phyloP scores from a whole-genome alignment of 805 yeast genomes.

The Barnettozyma salicaria region DNA sequence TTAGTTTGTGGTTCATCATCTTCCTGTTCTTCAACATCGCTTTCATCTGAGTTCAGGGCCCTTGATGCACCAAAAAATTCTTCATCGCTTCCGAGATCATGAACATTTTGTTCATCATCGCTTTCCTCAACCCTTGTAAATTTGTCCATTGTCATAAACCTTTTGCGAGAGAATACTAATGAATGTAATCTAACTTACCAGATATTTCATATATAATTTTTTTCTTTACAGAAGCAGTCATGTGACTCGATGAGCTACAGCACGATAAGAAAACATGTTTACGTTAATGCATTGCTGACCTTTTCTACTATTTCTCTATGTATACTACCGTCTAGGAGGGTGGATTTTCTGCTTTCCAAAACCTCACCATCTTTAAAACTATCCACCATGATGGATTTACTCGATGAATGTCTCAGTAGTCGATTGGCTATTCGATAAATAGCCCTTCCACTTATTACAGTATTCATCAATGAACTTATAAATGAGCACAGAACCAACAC shows the following conservation, averaged over 20 bases:
- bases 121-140: conserved; percentile 13
- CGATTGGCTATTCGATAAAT: conserved; percentile 7
- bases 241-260: too few species aligned
- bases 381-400: too few species aligned
- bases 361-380: too few species aligned
- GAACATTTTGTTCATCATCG: conserved; percentile 11
- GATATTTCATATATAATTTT: too few species aligned
- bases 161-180: too few species aligned
- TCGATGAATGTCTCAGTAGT: not conserved
- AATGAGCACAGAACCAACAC: not conserved
- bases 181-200: too few species aligned
- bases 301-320: too few species aligned
- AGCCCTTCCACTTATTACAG: conserved; percentile 3
- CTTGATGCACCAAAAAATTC: conserved; percentile 17
- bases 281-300: too few species aligned
- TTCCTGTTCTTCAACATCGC: conserved; percentile 24
- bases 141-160: conserved; percentile 22
- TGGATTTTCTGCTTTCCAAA: too few species aligned
- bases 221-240: too few species aligned
- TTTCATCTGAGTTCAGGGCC: conserved; percentile 22
- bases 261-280: too few species aligned
- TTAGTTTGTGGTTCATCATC: conserved; percentile 15
- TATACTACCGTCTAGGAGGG: too few species aligned
- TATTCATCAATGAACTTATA: not conserved
- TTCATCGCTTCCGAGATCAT: conserved; percentile 22